Percentiles rank a stretch among this genome's conserved stretches.
These are phyloP conservation scores for Protomyces lactucae-debilis DNA, from an alignment of 1,139 yeast species.

Conservation along the genomic window DNA sequence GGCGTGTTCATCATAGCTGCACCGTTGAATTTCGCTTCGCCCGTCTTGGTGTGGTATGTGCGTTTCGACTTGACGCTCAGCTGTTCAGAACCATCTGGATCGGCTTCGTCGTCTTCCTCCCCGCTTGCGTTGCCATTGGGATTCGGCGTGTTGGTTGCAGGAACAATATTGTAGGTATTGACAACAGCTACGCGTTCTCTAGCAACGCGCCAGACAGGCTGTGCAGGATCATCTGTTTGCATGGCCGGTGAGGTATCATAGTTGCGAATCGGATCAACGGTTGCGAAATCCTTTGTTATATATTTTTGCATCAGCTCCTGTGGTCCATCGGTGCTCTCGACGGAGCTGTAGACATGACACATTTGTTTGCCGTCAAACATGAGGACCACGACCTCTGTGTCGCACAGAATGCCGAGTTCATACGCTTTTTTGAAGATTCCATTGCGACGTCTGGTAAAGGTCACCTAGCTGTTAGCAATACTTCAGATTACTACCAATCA, in stretches of 20 bases:
- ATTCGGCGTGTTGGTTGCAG: conserved; percentile 11
- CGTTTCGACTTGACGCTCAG: conserved; percentile 27
- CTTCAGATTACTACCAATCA: neutral
- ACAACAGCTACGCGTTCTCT: conserved; percentile 27
- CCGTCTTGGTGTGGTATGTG: conserved; percentile 22
- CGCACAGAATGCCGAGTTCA: conserved; percentile 31
- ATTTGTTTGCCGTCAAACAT: conserved; percentile 29
- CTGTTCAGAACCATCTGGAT: conserved; percentile 26
- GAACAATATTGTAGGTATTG: conserved; percentile 27
- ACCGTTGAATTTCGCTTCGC: conserved; percentile 7
- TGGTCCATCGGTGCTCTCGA: conserved; percentile 4
- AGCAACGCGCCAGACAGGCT: conserved; percentile 15
- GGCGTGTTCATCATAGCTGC: conserved; percentile 8
- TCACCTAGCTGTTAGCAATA: conserved; percentile 18
- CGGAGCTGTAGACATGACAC: conserved; percentile 29
- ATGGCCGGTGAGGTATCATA: conserved; percentile 22
- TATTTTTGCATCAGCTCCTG: conserved; percentile 24
- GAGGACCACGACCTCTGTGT: conserved; percentile 28
- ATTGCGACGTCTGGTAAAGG: conserved; percentile 30
- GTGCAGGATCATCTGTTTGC: conserved; percentile 15
- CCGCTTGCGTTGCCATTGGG: neutral
- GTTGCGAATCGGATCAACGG: conserved; percentile 28
- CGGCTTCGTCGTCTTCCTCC: conserved; percentile 26
- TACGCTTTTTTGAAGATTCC: conserved; percentile 31
- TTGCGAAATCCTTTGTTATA: conserved; percentile 25